Base-by-base conservation (phyloP, 352 stramenopile species). In the Thraustotheca clavata region DNA sequence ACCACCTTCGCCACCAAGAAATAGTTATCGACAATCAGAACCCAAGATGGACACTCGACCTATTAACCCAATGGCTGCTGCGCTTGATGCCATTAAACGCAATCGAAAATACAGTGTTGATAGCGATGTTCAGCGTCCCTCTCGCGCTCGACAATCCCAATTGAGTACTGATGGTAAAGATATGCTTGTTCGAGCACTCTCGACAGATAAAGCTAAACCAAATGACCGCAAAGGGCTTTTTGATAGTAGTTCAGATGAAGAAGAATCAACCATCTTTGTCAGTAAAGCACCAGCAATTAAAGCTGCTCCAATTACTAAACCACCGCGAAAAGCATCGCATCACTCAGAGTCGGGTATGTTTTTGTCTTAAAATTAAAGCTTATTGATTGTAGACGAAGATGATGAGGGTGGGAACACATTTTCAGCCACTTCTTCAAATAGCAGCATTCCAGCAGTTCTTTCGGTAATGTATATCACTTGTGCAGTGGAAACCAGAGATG, bases 151-250 rank as follows among this genome's bases (percentile, higher is more conserved):
- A 22, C 71, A 90, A 49, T 86, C 73, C 0, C 83, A 90, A 55
- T 69, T 90, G 9, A 92, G 83, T 66, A 78, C 80, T 26, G 83
- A 90, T 61, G 80, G 77, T 9, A 92, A 92, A 32, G 72, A 76
- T n/a, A 76, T 92, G 3, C 61, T 88, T 33, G 74, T 85, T 59
- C 86, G 88, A 47, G 83, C 79, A 8, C 84, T 91, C 22, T 62
- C 61, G 16, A 49, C 50, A n/a, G 71, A 73, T 43, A 67, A 70
- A 24, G 31, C 60, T n/a, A 77, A 71, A 27, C 63, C 60, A 22
- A 73, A 74, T 14, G 14, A 62, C 48, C 76, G 82, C 1, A 87
- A 76, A 47, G 82, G 82, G 4, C 66, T 94, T 1, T 94, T 94
- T 69, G 84, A 94, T 65, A 83, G 89, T 34, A 94, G 82, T 50